Evolutionary conservation across 1,284 basidiomycete genomes (phyloP).

Genomic region (Tilletia setariae): DNA sequence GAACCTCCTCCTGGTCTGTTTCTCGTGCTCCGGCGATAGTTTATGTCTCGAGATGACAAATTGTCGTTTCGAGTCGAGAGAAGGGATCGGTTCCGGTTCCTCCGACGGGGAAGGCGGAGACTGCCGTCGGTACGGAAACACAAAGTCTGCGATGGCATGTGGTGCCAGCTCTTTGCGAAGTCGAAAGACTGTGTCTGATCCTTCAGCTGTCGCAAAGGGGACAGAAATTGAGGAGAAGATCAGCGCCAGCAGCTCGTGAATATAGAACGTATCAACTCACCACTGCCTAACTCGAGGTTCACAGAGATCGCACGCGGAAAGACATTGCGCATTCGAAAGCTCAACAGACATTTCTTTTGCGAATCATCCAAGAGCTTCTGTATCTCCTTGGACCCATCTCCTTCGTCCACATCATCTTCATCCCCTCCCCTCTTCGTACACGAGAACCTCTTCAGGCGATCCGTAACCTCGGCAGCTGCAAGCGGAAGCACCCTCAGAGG

Average conservation of each 20-base stretch:
- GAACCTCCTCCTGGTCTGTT: constrained; percentile 85
- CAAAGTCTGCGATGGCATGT: constrained; percentile 60
- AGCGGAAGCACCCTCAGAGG: constrained; percentile 28
- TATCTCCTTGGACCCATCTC: neutral
- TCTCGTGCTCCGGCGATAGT: constrained; percentile 64
- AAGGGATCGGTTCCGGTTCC: constrained; percentile 67
- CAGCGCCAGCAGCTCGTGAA: constrained; percentile 60
- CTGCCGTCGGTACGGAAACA: constrained; percentile 73
- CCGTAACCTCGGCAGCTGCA: constrained; percentile 25
- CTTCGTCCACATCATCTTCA: neutral
- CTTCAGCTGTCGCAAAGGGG: constrained; percentile 56
- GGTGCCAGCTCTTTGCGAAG: constrained; percentile 12
- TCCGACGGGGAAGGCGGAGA: constrained; percentile 59
- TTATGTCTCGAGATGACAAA: constrained; percentile 78
- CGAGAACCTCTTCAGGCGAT: constrained; percentile 22
- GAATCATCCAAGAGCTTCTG: neutral
- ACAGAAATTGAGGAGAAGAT: constrained; percentile 59
- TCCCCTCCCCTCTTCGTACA: constrained; percentile 31
- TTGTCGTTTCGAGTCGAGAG: constrained; percentile 74
- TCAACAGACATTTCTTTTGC: constrained; percentile 20
- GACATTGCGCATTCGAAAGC: neutral
- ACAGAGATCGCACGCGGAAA: constrained; percentile 61
- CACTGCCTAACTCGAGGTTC: neutral
- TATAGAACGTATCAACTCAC: no score
- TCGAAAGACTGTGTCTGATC: neutral